Conservation (phyloP, 768 basidiomycete genomes). For the Lentinula detonsa region DNA sequence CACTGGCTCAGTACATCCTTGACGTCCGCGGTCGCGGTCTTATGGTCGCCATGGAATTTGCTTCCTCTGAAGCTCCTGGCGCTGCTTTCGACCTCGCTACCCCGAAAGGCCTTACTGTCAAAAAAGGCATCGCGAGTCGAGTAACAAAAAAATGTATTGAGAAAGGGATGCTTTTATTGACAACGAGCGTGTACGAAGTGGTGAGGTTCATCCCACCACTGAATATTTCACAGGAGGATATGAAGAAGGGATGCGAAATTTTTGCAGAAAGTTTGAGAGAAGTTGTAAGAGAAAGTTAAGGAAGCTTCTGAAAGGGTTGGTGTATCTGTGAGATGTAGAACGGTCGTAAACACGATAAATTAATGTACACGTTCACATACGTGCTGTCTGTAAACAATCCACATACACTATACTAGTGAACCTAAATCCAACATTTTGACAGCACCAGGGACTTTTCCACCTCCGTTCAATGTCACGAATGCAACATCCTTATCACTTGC, state of each 20-base stretch:
- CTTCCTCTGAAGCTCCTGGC: slow-evolving; percentile 49
- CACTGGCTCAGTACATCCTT: slow-evolving; percentile 53
- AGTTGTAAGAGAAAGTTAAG: slow-evolving; percentile 42
- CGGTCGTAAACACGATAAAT: no score
- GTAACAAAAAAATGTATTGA: slow-evolving; percentile 79
- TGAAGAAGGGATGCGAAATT: slow-evolving; percentile 60
- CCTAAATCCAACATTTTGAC: background rate
- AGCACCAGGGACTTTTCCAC: background rate
- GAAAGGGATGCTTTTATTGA: slow-evolving; percentile 81
- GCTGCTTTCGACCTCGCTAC: slow-evolving; percentile 38
- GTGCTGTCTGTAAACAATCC: no score
- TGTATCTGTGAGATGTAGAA: no score
- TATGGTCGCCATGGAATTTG: slow-evolving; percentile 84
- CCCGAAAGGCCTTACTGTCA: slow-evolving; percentile 21
- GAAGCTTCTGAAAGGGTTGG: background rate
- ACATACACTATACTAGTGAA: background rate
- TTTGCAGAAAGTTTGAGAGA: slow-evolving; percentile 73
- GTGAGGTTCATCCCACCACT: slow-evolving; percentile 92
- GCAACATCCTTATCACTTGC: background rate
- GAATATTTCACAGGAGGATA: slow-evolving; percentile 71
- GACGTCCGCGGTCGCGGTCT: slow-evolving; percentile 88
- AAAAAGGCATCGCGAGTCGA: slow-evolving; percentile 46
- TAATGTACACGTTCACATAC: no score
- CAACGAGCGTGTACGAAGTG: slow-evolving; percentile 85
- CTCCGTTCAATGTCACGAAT: background rate